phyloP scores from a whole-genome alignment of 2,329 filamentous ascomycete species.

The Alternaria sp. region DNA sequence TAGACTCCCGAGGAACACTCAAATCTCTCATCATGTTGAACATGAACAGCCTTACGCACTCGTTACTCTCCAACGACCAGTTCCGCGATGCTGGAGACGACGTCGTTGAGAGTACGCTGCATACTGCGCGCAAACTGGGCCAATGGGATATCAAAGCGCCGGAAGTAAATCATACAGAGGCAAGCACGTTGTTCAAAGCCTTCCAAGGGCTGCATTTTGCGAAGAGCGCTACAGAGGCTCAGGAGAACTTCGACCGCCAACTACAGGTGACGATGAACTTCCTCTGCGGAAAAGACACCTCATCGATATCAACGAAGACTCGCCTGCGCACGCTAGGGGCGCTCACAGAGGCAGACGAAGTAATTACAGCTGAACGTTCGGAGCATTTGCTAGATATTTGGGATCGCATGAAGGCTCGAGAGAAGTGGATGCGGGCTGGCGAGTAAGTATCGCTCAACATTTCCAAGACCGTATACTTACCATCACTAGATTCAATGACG shows the following conservation, averaged over 20 bases:
- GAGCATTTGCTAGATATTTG: slow-evolving; percentile 68
- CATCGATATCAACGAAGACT: slow-evolving; percentile 30
- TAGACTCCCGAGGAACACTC: slow-evolving; percentile 73
- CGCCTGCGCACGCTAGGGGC: slow-evolving; percentile 63
- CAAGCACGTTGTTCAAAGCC: slow-evolving; percentile 76
- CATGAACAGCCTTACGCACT: slow-evolving; percentile 83
- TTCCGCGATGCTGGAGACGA: slow-evolving; percentile 63
- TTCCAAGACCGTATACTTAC: slow-evolving; percentile 33
- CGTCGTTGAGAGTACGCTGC: slow-evolving; percentile 74
- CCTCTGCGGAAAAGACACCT: slow-evolving; percentile 33
- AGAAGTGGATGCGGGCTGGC: slow-evolving; percentile 82
- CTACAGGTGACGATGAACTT: slow-evolving; percentile 55
- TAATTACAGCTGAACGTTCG: slow-evolving; percentile 66
- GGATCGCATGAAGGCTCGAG: slow-evolving; percentile 67
- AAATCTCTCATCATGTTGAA: slow-evolving; percentile 81
- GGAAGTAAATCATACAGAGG: slow-evolving; percentile 64
- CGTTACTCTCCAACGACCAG: slow-evolving; percentile 73
- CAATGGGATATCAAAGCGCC: slow-evolving; percentile 91
- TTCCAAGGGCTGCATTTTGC: slow-evolving; percentile 80
- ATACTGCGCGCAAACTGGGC: slow-evolving; percentile 80
- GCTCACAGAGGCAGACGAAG: slow-evolving; percentile 81
- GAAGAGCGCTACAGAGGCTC: slow-evolving; percentile 61
- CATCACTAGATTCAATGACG: slow-evolving; percentile 70
- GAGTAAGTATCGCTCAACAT: slow-evolving; percentile 60
- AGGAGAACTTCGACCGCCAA: slow-evolving; percentile 67